Conservation (phyloP, 1,284 basidiomycete species). For the Laetiporus sulphureus region DNA sequence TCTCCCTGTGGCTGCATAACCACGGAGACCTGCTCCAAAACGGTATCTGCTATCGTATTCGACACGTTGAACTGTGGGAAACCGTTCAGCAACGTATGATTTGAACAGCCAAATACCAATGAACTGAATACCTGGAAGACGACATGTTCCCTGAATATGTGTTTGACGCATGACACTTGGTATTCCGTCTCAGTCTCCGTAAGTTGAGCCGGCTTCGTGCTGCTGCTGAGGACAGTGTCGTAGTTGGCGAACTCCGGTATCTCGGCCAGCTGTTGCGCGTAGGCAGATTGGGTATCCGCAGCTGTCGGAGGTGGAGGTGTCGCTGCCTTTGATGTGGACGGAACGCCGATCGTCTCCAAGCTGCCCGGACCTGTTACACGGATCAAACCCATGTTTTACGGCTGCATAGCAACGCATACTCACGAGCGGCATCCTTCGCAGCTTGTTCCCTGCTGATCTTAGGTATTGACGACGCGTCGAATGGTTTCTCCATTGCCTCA, state of each 20-base stretch:
- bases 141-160: slow-evolving; percentile 92
- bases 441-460: slow-evolving; percentile 90
- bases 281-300: slow-evolving; percentile 81
- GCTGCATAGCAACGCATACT: too few relatives aligned
- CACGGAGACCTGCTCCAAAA: slow-evolving; percentile 94
- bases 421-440: slow-evolving; percentile 79
- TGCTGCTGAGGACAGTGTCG: slow-evolving; percentile 87
- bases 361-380: slow-evolving; percentile 70
- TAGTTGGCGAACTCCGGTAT: slow-evolving; percentile 86
- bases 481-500: slow-evolving; percentile 57
- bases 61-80: slow-evolving; percentile 84
- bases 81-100: background rate
- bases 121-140: slow-evolving; percentile 79
- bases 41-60: slow-evolving; percentile 97
- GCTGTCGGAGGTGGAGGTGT: slow-evolving; percentile 64
- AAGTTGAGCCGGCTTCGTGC: slow-evolving; percentile 72
- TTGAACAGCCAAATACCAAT: background rate
- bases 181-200: slow-evolving; percentile 99
- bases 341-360: slow-evolving; percentile 74
- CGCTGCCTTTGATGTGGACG: slow-evolving; percentile 47
- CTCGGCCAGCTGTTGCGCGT: slow-evolving; percentile 79
- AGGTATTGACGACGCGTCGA: slow-evolving; percentile 79
- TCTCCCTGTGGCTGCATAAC: slow-evolving; percentile 82
- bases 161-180: slow-evolving; percentile 94
- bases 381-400: too few relatives aligned